These are phyloP conservation scores for Aureobasidium sp. DNA, from an alignment of 2,329 filamentous ascomycete genomes.

Conservation along the genomic window DNA sequence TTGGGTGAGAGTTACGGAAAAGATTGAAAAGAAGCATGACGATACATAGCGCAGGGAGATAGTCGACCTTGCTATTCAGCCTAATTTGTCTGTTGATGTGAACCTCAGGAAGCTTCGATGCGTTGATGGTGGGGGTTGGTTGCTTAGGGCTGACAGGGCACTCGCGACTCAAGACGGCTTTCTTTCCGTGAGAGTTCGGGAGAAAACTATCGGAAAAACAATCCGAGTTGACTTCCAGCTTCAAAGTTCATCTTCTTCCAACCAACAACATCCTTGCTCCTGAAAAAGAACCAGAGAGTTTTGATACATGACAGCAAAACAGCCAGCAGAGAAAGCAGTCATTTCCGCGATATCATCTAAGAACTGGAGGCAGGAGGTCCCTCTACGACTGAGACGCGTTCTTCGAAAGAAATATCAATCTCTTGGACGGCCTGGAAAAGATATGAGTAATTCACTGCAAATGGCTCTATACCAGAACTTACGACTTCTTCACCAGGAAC, in stretches of 20 bases:
- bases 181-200: not conserved
- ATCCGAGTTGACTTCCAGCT: not conserved
- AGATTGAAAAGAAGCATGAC: not conserved
- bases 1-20: not conserved
- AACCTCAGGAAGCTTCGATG: not conserved
- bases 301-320: not conserved
- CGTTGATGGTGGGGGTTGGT: not conserved
- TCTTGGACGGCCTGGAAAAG: not conserved
- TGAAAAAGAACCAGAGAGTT: not conserved
- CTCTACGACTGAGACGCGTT: not conserved
- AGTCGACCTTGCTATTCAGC: conserved; percentile 5
- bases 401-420: not conserved
- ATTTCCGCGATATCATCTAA: not conserved
- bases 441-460: not conserved
- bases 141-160: not conserved
- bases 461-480: not conserved
- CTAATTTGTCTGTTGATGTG: not conserved
- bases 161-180: not conserved
- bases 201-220: not conserved
- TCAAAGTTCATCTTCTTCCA: not conserved
- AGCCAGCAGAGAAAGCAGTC: not conserved
- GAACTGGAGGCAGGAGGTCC: not conserved
- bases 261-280: not conserved
- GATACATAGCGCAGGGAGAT: not conserved
- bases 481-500: not conserved